Evolutionary conservation across 805 yeast genomes (phyloP).

Genomic region (Candida ipomoeae): DNA sequence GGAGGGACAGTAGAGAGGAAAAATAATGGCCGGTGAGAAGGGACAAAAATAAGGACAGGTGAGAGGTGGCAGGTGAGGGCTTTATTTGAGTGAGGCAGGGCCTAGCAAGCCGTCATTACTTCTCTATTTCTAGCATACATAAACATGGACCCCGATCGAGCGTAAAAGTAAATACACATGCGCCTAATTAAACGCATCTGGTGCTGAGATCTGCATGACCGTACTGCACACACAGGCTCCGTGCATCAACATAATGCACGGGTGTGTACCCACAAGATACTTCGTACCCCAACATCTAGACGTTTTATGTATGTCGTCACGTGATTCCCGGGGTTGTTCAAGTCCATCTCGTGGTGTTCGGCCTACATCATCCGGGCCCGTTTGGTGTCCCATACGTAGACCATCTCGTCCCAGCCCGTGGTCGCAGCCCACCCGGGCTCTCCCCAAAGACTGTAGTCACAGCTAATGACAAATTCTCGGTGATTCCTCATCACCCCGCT

Average conservation of each 20-base stretch:
- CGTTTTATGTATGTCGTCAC: background rate
- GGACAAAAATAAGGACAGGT: background rate
- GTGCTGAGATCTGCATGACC: background rate
- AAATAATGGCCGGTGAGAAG: background rate
- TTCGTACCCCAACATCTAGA: background rate
- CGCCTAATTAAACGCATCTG: conserved; percentile 1
- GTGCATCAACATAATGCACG: background rate
- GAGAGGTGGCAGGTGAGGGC: background rate
- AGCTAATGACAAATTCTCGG: conserved; percentile 85
- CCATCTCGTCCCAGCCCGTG: conserved; percentile 96
- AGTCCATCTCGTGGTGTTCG: background rate
- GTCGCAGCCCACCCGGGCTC: conserved; percentile 93
- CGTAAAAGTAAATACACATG: conserved; percentile 4
- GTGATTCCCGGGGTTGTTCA: background rate
- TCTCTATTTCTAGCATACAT: background rate
- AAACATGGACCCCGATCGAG: conserved; percentile 5
- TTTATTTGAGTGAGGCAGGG: background rate
- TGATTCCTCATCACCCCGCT: conserved; percentile 62
- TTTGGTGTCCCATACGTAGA: conserved; percentile 79
- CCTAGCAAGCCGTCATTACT: background rate
- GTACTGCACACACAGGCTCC: background rate
- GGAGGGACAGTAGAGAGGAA: background rate
- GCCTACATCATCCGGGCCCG: conserved; percentile 16
- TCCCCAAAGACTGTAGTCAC: conserved; percentile 97
- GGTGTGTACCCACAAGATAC: background rate